A percentile compares a stretch with the other conserved stretches of the same genome.
Conservation (phyloP, 2,329 filamentous ascomycete genomes). For the Cytospora schulzeri region DNA sequence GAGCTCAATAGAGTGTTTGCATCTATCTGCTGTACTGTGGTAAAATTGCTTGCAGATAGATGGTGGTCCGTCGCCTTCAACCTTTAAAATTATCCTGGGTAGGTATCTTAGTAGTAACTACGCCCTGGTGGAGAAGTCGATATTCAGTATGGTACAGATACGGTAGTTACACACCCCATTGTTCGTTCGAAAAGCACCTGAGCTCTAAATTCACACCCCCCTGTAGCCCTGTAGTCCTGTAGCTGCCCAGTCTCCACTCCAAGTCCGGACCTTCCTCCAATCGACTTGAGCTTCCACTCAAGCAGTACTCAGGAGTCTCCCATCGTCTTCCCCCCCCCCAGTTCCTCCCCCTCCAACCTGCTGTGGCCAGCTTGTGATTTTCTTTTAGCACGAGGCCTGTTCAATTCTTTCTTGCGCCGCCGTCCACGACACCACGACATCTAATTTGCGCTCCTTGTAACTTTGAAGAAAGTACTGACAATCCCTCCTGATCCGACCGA, state of each 20-base stretch:
- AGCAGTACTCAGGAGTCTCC: not conserved
- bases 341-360: constrained; percentile 5
- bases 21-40: not conserved
- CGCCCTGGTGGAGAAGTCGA: no score
- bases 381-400: not conserved
- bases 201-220: not conserved
- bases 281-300: constrained; percentile 14
- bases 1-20: not conserved
- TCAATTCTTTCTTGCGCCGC: not conserved
- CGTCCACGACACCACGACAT: not conserved
- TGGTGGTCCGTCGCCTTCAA: not conserved
- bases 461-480: not conserved
- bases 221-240: not conserved
- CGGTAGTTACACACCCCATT: constrained; percentile 8
- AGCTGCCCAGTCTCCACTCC: not conserved
- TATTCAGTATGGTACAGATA: not conserved
- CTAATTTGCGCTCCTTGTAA: not conserved
- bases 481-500: not conserved
- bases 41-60: not conserved
- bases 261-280: constrained; percentile 13
- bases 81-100: not conserved
- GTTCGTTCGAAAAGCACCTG: not conserved
- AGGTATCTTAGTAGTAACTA: no score
- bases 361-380: constrained; percentile 2
- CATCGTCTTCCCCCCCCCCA: constrained; percentile 19